phyloP scores from a whole-genome alignment of 768 basidiomycete genomes.

The Agaricus bisporus region DNA sequence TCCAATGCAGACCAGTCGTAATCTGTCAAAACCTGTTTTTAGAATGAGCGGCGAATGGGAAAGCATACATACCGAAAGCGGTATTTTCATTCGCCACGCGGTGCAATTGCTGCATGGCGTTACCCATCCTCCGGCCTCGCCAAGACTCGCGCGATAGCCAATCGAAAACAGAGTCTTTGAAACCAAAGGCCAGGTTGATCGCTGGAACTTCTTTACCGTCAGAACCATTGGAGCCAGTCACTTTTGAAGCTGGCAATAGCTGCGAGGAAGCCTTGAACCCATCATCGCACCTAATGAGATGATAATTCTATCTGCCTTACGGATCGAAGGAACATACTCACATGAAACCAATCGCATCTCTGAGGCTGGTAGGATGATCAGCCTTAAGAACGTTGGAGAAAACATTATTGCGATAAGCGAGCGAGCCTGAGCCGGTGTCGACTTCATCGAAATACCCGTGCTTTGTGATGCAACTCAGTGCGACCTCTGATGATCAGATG shows the following conservation, averaged over 20 bases:
- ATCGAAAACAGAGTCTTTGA: constrained; percentile 1
- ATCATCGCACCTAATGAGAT: not conserved
- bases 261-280: constrained; percentile 3
- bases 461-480: not conserved
- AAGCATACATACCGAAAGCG: not conserved
- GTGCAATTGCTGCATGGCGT: constrained; percentile 5
- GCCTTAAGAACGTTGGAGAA: not conserved
- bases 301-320: too few relatives aligned
- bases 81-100: constrained; percentile 1
- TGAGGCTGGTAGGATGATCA: not conserved
- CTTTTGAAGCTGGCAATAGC: constrained; percentile 1
- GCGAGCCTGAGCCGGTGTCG: not conserved
- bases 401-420: not conserved
- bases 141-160: constrained; percentile 2
- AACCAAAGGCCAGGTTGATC: constrained; percentile 1
- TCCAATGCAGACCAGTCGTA: not conserved
- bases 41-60: too few relatives aligned
- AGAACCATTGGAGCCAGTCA: not conserved
- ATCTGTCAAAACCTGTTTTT: not conserved
- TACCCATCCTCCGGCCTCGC: constrained; percentile 4
- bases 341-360: constrained; percentile 6
- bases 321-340: not conserved
- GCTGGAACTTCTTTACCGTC: not conserved
- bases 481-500: not conserved
- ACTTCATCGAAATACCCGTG: constrained; percentile 4